Evolutionary conservation across 1,139 yeast species (phyloP), one percentile per base, ranked within the genome.

Genomic region (Zhuliangozyma parablackwelliae): DNA sequence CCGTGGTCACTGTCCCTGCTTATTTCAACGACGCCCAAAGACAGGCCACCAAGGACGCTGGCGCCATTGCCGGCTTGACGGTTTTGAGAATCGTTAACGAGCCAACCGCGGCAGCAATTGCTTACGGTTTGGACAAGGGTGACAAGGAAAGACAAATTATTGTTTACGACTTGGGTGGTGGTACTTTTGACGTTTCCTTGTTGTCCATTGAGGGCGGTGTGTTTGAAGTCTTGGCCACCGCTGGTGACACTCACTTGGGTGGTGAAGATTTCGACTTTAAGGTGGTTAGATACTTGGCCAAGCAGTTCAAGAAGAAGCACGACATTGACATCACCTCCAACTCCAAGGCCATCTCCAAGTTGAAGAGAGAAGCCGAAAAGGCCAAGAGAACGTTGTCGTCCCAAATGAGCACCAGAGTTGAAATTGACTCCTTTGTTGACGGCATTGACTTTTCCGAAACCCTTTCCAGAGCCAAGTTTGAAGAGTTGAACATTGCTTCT

Each of bases 81-180:
- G 95, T 90, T 42, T 77, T 89, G 59, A 84, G 97, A 73, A 89
- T 90, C 59, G 95, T 90, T 51, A 90, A 90, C 65, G 97, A 90
- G 74, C 97, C 97, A 47, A 90, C 97, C 40, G 97, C 97, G 35
- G 97, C 97, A 45, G 97, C 97, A 41, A 88, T 90, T 64, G 97
- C 97, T 45, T 90, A 90, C 69, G 97, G 97, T 51, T 78, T 90
- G 56, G 97, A 90, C 69, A 84, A 86, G 66, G 75, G 84, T 48
- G 66, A 65, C 40, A 65, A 63, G 36, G 76, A 70, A 57, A 70
- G 65, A 53, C 74, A 69, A 57, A 70, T 71, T 44, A 63, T 70
- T 56, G 74, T 70, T 42, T 70, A 68, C 54, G 77, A 71, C 58
- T 69, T 71, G 57, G 77, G 77, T 68, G 77, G 77, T 44, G 77